Percentiles rank a stretch among this genome's conserved stretches.
Evolutionary conservation across 169 alveolate species (phyloP).

Genomic region (Cryptosporidium sp.): DNA sequence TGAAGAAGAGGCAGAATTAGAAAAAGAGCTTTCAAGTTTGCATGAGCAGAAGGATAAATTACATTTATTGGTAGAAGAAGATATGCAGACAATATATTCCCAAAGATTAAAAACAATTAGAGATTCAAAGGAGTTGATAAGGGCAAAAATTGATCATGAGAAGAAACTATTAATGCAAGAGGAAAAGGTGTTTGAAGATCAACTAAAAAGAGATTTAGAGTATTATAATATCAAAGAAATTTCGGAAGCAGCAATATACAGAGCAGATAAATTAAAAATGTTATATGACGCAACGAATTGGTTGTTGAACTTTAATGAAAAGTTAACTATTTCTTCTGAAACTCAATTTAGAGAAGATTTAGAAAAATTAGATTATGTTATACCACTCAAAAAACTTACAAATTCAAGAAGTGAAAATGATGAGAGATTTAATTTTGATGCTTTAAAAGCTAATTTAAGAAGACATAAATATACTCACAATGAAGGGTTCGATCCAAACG

Average conservation of each 20-base stretch:
- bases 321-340: conserved; percentile 34
- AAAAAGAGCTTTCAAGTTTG: conserved; percentile 9
- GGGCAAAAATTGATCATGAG: conserved; percentile 13
- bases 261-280: conserved; percentile 34
- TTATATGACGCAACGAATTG: conserved; percentile 38
- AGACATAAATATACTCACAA: conserved; percentile 35
- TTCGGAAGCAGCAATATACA: conserved; percentile 47
- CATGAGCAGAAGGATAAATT: conserved; percentile 8
- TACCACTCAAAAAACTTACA: background rate
- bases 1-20: conserved; percentile 16
- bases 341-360: conserved; percentile 49
- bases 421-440: conserved; percentile 11
- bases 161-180: conserved; percentile 21
- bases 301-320: conserved; percentile 50
- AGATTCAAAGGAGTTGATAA: conserved; percentile 6
- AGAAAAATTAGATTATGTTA: conserved; percentile 52
- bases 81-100: conserved; percentile 46
- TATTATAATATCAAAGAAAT: conserved; percentile 31
- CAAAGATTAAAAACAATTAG: conserved; percentile 38
- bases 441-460: conserved; percentile 38
- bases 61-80: conserved; percentile 35
- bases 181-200: conserved; percentile 56
- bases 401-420: background rate
- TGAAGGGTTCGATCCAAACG: conserved; percentile 33
- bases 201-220: conserved; percentile 40